Evolutionary conservation across 1,284 basidiomycete species (phyloP).

Genomic region (Cerrena zonata): DNA sequence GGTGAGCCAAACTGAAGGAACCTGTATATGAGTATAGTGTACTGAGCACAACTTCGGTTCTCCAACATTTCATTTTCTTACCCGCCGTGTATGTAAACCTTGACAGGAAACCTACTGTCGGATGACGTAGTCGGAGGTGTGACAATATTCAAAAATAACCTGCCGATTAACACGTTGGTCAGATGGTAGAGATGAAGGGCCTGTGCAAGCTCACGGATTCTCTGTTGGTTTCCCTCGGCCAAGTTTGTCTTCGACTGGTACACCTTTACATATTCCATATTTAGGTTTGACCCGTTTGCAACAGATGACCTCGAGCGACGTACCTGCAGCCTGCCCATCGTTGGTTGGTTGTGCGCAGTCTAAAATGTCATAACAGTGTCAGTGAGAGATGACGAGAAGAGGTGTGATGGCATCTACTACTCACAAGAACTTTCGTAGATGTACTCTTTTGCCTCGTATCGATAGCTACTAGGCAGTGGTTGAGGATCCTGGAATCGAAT

Average conservation of each 20-base stretch:
- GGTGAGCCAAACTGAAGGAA: slow-evolving; percentile 79
- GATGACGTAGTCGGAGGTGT: slow-evolving; percentile 52
- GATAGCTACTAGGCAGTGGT: slow-evolving; percentile 46
- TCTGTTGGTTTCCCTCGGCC: slow-evolving; percentile 65
- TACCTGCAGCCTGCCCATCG: slow-evolving; percentile 57
- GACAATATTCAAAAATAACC: slow-evolving; percentile 64
- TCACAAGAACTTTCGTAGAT: slow-evolving; percentile 54
- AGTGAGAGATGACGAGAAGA: not conserved
- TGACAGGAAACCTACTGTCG: slow-evolving; percentile 52
- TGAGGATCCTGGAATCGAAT: slow-evolving; percentile 58
- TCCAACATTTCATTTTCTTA: slow-evolving; percentile 19
- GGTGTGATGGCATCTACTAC: slow-evolving; percentile 18
- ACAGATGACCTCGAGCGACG: no score
- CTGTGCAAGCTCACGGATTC: slow-evolving; percentile 46
- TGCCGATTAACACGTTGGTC: not conserved
- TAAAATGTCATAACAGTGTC: slow-evolving; percentile 20
- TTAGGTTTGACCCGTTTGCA: no score
- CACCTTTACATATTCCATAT: no score
- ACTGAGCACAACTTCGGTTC: not conserved
- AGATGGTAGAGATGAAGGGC: slow-evolving; percentile 1
- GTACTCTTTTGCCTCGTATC: slow-evolving; percentile 58
- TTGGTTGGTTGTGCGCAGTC: slow-evolving; percentile 58
- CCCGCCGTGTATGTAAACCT: slow-evolving; percentile 74
- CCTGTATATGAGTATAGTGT: slow-evolving; percentile 29
- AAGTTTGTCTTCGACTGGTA: slow-evolving; percentile 48